phyloP scores from a whole-genome alignment of 495 filamentous ascomycete genomes.

The Lophiotrema nucula region DNA sequence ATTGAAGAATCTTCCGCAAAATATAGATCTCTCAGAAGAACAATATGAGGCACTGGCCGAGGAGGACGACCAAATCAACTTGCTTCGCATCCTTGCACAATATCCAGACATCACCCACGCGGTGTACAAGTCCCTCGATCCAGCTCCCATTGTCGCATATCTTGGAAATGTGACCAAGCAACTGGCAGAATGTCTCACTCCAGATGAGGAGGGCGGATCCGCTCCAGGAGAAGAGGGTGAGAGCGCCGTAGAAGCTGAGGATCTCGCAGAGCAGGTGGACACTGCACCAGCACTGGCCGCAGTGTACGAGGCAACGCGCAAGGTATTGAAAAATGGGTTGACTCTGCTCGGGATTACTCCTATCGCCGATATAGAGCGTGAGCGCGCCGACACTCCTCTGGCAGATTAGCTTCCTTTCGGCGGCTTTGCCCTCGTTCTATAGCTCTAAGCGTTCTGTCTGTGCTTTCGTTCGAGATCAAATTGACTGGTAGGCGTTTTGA shows the following conservation, averaged over 20 bases:
- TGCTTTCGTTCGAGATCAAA: neutral
- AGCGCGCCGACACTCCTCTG: conserved; percentile 13
- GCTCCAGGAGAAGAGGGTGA: neutral
- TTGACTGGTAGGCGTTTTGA: neutral
- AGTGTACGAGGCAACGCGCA: conserved; percentile 74
- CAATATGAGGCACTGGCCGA: conserved; percentile 60
- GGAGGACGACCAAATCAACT: conserved; percentile 55
- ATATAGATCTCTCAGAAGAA: conserved; percentile 51
- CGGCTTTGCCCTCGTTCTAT: neutral
- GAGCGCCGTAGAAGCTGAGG: neutral
- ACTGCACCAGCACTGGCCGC: conserved; percentile 50
- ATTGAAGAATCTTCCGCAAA: conserved; percentile 42
- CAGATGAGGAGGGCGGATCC: conserved; percentile 57
- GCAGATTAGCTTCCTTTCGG: neutral
- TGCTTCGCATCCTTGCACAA: conserved; percentile 60
- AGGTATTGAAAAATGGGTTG: conserved; percentile 83
- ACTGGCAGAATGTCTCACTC: conserved; percentile 64
- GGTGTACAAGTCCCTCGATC: conserved; percentile 64
- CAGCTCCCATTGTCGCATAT: conserved; percentile 70
- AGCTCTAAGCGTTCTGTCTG: neutral
- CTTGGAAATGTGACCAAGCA: conserved; percentile 88
- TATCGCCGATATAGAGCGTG: conserved; percentile 45
- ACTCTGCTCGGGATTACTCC: conserved; percentile 74
- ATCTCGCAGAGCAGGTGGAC: neutral
- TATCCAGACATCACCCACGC: conserved; percentile 65